Evolutionary conservation across 495 filamentous ascomycete species (phyloP), one percentile per base, ranked within the genome.

Genomic region (Staphylotrichum longicolle): DNA sequence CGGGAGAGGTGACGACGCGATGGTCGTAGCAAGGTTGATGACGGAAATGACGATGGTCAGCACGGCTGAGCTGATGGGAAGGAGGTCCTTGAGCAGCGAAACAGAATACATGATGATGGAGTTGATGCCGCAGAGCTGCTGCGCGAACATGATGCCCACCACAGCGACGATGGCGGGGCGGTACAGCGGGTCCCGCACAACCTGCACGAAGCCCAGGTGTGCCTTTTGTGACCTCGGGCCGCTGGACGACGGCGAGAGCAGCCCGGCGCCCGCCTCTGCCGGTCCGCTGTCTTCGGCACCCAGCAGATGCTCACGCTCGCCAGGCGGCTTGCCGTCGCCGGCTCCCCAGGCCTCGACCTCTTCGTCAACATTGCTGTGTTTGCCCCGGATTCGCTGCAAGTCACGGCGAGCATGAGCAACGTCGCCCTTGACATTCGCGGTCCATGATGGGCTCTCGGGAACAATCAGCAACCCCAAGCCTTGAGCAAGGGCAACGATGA

Each of bases 101-200:
- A 98, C 94, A 7, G 91, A 94, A 74, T 98, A 98, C 91, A 98
- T 96, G 72, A 98, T 87, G 66, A 98, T 91, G 58, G 89, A 92
- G 80, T 98, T 98, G 76, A 98, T 91, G 34, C 93, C 93, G 37
- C 85, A 88, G 30, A 98, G 80, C 69, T 98, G 94, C 68, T 98
- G 94, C 8, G 90, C 87, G 41, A 93, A 76, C 95, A 98, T 98
- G 63, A 96, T 86, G 4, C 86, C 91, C 20, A 93, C 83, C 12
- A 97, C 91, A 3, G 92, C 90, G 58, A 96, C 75, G 45, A 96
- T 86, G 27, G 90, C 91, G 0, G 87, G 87, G 6, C 88, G 87
- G 66, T 88, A 88, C 15, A 80, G 69, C 3, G 88, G 82, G 61
- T 91, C 82, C 3, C 73, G 79, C 12, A 90, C 66, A 12, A 88